Evolutionary conservation across 2,329 filamentous ascomycete species (phyloP), one percentile per base, ranked within the genome.

Genomic region (Exserohilum rostratum): DNA sequence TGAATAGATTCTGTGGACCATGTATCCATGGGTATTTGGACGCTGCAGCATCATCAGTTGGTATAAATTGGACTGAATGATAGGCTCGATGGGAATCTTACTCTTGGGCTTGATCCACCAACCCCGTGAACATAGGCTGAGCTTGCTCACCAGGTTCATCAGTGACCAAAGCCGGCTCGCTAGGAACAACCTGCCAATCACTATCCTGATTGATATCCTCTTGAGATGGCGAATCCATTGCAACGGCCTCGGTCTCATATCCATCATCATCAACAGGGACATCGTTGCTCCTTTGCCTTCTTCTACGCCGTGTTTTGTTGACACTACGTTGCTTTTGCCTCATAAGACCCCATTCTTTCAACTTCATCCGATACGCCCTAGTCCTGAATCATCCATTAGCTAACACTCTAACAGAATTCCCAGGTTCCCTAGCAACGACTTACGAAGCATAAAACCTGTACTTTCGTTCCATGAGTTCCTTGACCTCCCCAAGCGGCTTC

Each of bases 321-420:
- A 27, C 37, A 40, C 46, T 58, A 6, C 59, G 53, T 25, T 53
- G 39, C n/a, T 58, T 62, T 31, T 71, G 60, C 44, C 69, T 67
- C 55, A 66, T 66, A 1, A 69, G 60, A 1, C 70, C 70, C 71
- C 71, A 75, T 50, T 75, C 71, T 54, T 72, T 73, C 34, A 75
- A 37, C 48, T 73, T 75, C 68, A 73, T 72, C 12, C 71, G 66
- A 59, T 74, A 75, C 11, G 72, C 70, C 46, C 72, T 58, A 6
- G 70, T 75, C 1, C 72, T 74, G 27, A 17, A n/a, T 13, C 2
- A 0, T 20, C 7, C 6, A 20, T 64, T 10, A 64, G 57, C 11
- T 31, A 33, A 22, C 6, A 29, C n/a, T 30, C 13, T 12, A 15
- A 4, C 15, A 30, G 7, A 12, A 31, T 13, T 7, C 6, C 5